These are phyloP conservation scores for Aspergillus ustus DNA, from an alignment of 2,329 filamentous ascomycete species.

Conservation along the genomic window DNA sequence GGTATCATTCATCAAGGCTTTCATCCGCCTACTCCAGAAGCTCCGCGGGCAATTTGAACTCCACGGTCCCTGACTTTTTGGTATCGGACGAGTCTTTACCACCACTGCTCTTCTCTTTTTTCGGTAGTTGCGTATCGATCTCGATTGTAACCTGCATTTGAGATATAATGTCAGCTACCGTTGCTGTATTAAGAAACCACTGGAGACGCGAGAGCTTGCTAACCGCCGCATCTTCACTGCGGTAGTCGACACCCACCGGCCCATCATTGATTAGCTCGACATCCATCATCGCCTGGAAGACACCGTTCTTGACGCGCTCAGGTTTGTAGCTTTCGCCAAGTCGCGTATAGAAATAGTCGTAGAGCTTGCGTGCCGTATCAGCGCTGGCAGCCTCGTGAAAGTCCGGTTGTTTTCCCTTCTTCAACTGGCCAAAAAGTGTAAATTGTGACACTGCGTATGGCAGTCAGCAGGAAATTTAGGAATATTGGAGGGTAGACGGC, in stretches of 20 bases:
- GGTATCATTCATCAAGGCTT: conserved; percentile 10
- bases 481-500: conserved; percentile 28
- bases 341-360: conserved; percentile 79
- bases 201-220: conserved; percentile 36
- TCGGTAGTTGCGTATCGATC: conserved; percentile 52
- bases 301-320: conserved; percentile 87
- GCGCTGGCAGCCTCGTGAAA: conserved; percentile 87
- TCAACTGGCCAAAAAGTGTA: conserved; percentile 88
- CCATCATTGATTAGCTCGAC: conserved; percentile 89
- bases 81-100: conserved; percentile 14
- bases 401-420: conserved; percentile 92
- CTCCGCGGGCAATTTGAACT: conserved; percentile 30
- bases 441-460: conserved; percentile 82
- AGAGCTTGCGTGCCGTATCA: conserved; percentile 78
- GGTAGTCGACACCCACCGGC: conserved; percentile 67
- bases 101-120: conserved; percentile 34
- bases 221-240: conserved; percentile 63
- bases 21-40: conserved; percentile 27
- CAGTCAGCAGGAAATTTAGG: conserved; percentile 2
- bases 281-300: conserved; percentile 99
- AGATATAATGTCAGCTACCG: conserved; percentile 16
- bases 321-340: conserved; percentile 72
- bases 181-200: conserved; percentile 22
- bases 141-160: conserved; percentile 48
- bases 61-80: conserved; percentile 19